Conservation (phyloP, 306 rosid genomes). For the Lathyrus tuberosus region DNA sequence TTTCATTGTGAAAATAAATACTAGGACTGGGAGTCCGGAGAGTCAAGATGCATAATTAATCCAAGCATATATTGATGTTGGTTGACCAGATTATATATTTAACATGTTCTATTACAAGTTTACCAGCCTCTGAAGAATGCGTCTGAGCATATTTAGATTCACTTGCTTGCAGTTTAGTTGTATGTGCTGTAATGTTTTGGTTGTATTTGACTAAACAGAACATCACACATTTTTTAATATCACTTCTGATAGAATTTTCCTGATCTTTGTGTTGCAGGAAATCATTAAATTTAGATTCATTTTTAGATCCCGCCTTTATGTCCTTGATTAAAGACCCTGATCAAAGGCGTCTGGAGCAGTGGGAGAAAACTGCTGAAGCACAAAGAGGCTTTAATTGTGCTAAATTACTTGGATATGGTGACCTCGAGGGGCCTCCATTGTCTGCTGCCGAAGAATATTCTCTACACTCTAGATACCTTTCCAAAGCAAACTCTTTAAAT, state of each 20-base stretch:
- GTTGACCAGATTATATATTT: constrained; percentile 33
- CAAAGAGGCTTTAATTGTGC: constrained; percentile 84
- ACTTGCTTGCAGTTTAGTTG: constrained; percentile 24
- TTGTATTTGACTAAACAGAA: constrained; percentile 27
- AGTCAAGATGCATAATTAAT: constrained; percentile 10
- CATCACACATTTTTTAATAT: constrained; percentile 20
- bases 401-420: constrained; percentile 90
- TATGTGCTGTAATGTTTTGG: constrained; percentile 21
- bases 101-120: constrained; percentile 21
- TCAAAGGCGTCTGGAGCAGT: constrained; percentile 88
- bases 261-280: constrained; percentile 51
- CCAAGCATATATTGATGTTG: neutral
- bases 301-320: constrained; percentile 98
- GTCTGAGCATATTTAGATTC: constrained; percentile 7
- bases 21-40: neutral
- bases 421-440: constrained; percentile 85
- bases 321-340: constrained; percentile 98
- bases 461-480: constrained; percentile 93
- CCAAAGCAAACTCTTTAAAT: constrained; percentile 89
- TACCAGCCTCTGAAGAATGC: constrained; percentile 25
- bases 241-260: constrained; percentile 7
- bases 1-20: constrained; percentile 4
- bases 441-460: constrained; percentile 96
- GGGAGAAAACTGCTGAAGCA: constrained; percentile 97
- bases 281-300: constrained; percentile 78